Conservation (phyloP, 192 early-diverging fungal genomes). For the Helicostylum pulchrum region DNA sequence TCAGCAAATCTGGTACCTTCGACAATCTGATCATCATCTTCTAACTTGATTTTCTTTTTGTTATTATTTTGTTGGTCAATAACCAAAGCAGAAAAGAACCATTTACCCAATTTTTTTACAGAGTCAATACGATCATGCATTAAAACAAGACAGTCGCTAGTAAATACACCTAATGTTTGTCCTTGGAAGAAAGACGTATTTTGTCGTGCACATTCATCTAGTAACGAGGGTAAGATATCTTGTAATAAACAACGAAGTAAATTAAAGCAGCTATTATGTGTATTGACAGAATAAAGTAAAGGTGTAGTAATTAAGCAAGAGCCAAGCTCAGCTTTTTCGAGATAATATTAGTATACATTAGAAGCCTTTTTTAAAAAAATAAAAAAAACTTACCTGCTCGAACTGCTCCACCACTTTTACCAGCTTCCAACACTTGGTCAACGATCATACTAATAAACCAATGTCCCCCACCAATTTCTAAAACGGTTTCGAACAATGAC, state of each 20-base stretch:
- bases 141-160: slow-evolving; percentile 36
- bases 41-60: neutral
- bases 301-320: slow-evolving; percentile 35
- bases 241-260: slow-evolving; percentile 27
- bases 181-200: slow-evolving; percentile 39
- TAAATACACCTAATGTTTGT: slow-evolving; percentile 41
- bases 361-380: neutral
- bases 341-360: neutral
- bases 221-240: slow-evolving; percentile 23
- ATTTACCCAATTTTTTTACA: slow-evolving; percentile 10
- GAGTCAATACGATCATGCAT: slow-evolving; percentile 11
- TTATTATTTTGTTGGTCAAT: slow-evolving; percentile 8
- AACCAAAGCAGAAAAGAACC: slow-evolving; percentile 19
- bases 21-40: too few species aligned
- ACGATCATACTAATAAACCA: slow-evolving; percentile 37
- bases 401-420: slow-evolving; percentile 40
- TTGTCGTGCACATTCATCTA: slow-evolving; percentile 4
- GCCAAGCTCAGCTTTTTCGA: slow-evolving; percentile 33
- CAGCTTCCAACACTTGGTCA: slow-evolving; percentile 34
- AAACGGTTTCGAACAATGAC: slow-evolving; percentile 31
- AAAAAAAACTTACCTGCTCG: slow-evolving; percentile 31
- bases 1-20: slow-evolving; percentile 11
- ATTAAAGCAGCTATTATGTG: slow-evolving; percentile 18
- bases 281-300: slow-evolving; percentile 14
- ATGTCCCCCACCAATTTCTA: slow-evolving; percentile 35